Evolutionary conservation across 495 filamentous ascomycete genomes (phyloP), one percentile per base, ranked within the genome.

Genomic region (Xylaria intraflava): DNA sequence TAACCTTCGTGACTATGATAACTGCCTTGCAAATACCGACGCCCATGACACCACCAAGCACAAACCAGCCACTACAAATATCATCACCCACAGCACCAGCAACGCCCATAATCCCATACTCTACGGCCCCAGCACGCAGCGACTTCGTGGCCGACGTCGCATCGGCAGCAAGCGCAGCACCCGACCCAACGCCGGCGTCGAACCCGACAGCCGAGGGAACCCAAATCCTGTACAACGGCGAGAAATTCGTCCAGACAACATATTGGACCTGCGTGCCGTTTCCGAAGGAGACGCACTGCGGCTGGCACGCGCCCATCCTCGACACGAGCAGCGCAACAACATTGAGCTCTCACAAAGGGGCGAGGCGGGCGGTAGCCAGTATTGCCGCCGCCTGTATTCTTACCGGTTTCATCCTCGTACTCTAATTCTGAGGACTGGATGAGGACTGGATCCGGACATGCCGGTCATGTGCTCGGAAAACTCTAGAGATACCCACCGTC

Each of bases 281-380:
- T 16, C 57, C 53, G 24, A 43, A 56, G 16, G 56, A 68, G 24
- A 61, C 65, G 29, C 66, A 71, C 46, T 78, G 75, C 55, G 73
- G 75, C 1, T 69, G 65, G 65, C 72, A 75, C 52, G 62, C 68
- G 48, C 72, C 70, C 3, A 67, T 78, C 17, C 41, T 75, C 9
- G 63, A 72, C 40, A 65, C 62, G 9, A 59, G 62, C 3, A 35
- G 7, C 12, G 31, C 31, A n/a, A 35, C 31, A n/a, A 35, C 3
- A 3, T 12, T 35, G 14, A n/a, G 27, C 9, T 29, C 12, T 35
- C 31, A 35, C 31, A 5, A 12, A 6, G 31, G 4, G 31, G 7
- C 7, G 7, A 2, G 31, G 31, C 3, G 12, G 7, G 14, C 3
- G 11, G 11, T 35, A n/a, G 7, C 2, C 11, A 12, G 31, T 3